phyloP scores from a whole-genome alignment of 768 basidiomycete genomes.

The Russula sp. region DNA sequence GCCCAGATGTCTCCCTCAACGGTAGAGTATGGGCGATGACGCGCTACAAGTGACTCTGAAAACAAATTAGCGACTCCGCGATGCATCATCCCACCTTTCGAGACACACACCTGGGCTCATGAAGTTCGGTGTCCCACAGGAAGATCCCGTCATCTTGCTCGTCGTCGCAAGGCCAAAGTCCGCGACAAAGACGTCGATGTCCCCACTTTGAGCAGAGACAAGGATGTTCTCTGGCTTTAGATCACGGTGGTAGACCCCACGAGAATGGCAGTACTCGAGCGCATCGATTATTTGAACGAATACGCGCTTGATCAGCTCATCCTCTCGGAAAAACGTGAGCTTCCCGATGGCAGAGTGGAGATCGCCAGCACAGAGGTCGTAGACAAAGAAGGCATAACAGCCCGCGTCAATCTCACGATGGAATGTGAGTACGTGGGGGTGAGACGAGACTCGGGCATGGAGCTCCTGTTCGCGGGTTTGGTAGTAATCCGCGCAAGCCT shows the following conservation, averaged over 20 bases:
- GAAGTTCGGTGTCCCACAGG: conserved; percentile 10
- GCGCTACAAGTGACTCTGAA: background rate
- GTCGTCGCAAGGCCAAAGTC: conserved; percentile 18
- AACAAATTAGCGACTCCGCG: background rate
- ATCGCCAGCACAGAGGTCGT: conserved; percentile 16
- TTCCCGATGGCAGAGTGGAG: conserved; percentile 6
- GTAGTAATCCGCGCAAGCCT: conserved; percentile 25
- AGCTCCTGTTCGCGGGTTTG: conserved; percentile 62
- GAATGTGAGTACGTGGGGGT: conserved; percentile 77
- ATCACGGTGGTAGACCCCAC: conserved; percentile 14
- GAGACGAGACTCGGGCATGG: conserved; percentile 63
- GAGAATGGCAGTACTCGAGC: conserved; percentile 8
- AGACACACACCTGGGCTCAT: conserved; percentile 14
- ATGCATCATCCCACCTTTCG: background rate
- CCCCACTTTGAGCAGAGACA: background rate
- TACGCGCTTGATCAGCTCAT: conserved; percentile 9
- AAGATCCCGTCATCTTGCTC: background rate
- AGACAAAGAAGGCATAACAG: conserved; percentile 41
- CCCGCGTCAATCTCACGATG: conserved; percentile 80
- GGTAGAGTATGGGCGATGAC: background rate
- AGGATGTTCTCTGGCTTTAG: conserved; percentile 11
- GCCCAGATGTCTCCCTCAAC: conserved; percentile 10
- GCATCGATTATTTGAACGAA: conserved; percentile 17
- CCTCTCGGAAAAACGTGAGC: conserved; percentile 7
- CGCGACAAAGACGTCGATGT: conserved; percentile 5